A percentile compares a stretch with the other conserved stretches of the same genome.
Evolutionary conservation across 1,139 yeast species (phyloP).

Genomic region (Magnusiomyces tetraspermus): DNA sequence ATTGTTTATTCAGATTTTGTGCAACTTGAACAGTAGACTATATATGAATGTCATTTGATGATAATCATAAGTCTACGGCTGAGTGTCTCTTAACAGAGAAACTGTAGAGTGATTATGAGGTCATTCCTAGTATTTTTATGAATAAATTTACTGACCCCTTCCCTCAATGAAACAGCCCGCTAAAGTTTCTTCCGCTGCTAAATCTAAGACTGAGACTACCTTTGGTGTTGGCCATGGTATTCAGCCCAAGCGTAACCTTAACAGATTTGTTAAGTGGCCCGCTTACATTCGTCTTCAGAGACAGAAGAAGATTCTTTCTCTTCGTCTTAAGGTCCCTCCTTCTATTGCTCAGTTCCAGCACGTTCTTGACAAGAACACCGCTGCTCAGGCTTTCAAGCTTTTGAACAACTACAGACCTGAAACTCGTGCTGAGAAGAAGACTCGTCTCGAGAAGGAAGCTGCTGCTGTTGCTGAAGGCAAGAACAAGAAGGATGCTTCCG

Average conservation of each 20-base stretch:
- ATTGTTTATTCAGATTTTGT: not conserved
- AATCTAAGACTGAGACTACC: slow-evolving; percentile 37
- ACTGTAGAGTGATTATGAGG: slow-evolving; percentile 29
- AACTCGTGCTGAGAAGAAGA: slow-evolving; percentile 94
- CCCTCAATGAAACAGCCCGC: slow-evolving; percentile 80
- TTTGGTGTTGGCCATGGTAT: slow-evolving; percentile 93
- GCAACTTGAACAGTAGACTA: too few species aligned
- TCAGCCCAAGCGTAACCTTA: slow-evolving; percentile 93
- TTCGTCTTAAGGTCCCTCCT: slow-evolving; percentile 98
- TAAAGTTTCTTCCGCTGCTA: slow-evolving; percentile 40
- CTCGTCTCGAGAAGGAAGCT: slow-evolving; percentile 96
- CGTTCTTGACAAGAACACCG: slow-evolving; percentile 96
- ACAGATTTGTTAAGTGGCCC: slow-evolving; percentile 98
- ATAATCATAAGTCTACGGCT: slow-evolving; percentile 10
- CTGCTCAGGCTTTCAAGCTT: slow-evolving; percentile 91
- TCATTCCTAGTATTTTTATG: slow-evolving; percentile 11
- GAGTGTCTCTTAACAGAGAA: slow-evolving; percentile 19
- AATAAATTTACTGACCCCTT: slow-evolving; percentile 26
- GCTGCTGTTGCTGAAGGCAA: slow-evolving; percentile 98
- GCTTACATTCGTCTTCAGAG: slow-evolving; percentile 94
- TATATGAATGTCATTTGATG: not conserved
- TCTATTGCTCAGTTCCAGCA: slow-evolving; percentile 92
- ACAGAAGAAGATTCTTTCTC: slow-evolving; percentile 89
- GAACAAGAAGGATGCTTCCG: slow-evolving; percentile 88
- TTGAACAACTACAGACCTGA: slow-evolving; percentile 99